Percentiles rank a stretch among this genome's conserved stretches.
These are phyloP conservation scores for Globisporangium barbulae DNA, from an alignment of 352 stramenopile species.

Conservation along the genomic window DNA sequence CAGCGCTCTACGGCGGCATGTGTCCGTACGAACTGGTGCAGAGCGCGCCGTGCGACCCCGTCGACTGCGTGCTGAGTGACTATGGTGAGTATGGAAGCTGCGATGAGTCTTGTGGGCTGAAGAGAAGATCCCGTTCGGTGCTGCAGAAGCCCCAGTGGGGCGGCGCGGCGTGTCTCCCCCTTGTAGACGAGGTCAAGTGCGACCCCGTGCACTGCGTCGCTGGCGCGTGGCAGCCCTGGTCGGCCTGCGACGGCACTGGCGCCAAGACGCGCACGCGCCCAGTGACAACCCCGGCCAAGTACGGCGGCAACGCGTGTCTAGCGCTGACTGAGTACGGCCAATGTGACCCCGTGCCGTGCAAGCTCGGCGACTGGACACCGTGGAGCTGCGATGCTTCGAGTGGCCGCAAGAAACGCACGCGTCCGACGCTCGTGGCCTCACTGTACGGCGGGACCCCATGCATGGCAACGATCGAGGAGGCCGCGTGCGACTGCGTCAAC, in stretches of 20 bases:
- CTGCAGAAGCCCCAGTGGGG: constrained; percentile 33
- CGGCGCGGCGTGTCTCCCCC: constrained; percentile 25
- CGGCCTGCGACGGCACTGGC: constrained; percentile 27
- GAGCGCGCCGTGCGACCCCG: constrained; percentile 37
- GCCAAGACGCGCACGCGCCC: constrained; percentile 33
- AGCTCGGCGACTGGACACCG: constrained; percentile 31
- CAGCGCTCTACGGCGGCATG: constrained; percentile 44
- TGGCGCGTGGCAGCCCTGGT: constrained; percentile 29
- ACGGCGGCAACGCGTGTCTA: constrained; percentile 37
- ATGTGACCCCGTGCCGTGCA: constrained; percentile 47
- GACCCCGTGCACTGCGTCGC: constrained; percentile 39
- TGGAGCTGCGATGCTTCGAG: constrained; percentile 34
- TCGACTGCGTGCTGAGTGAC: constrained; percentile 51
- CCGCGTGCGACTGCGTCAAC: constrained; percentile 45
- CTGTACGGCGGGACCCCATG: constrained; percentile 43
- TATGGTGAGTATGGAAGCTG: constrained; percentile 37
- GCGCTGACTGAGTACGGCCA: constrained; percentile 24
- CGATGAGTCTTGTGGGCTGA: constrained; percentile 26
- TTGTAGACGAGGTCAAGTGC: constrained; percentile 26
- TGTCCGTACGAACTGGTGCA: constrained; percentile 32
- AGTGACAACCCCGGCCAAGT: constrained; percentile 24
- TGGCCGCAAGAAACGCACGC: constrained; percentile 37
- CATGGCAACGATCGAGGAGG: constrained; percentile 21
- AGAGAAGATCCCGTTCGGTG: constrained; percentile 34
- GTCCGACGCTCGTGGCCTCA: constrained; percentile 22